Conservation (phyloP, 2,329 filamentous ascomycete genomes). For the Trichoderma breve region DNA sequence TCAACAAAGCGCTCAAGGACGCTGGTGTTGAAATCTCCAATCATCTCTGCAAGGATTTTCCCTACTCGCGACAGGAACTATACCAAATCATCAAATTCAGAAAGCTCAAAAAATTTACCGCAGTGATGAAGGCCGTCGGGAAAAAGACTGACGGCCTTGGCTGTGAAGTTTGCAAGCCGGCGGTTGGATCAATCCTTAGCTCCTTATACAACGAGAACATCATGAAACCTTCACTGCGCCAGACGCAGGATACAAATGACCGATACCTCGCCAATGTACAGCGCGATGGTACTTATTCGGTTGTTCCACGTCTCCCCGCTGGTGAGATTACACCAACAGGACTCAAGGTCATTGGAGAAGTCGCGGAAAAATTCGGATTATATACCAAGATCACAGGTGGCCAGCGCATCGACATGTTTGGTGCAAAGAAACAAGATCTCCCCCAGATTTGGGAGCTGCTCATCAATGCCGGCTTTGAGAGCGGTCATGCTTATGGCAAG, state of each 20-base stretch:
- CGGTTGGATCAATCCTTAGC: conserved; percentile 75
- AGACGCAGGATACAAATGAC: conserved; percentile 89
- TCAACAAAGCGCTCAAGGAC: conserved; percentile 81
- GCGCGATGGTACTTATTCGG: conserved; percentile 85
- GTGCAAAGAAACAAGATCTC: conserved; percentile 83
- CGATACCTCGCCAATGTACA: conserved; percentile 86
- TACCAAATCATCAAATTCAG: conserved; percentile 87
- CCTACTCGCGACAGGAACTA: conserved; percentile 80
- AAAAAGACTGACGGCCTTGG: conserved; percentile 70
- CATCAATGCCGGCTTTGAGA: conserved; percentile 83
- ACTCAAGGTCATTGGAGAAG: conserved; percentile 76
- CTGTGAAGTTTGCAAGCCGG: conserved; percentile 84
- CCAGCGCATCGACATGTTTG: conserved; percentile 91
- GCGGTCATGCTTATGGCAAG: conserved; percentile 88
- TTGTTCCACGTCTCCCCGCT: conserved; percentile 77
- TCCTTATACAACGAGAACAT: conserved; percentile 83
- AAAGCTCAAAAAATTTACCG: conserved; percentile 65
- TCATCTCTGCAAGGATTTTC: conserved; percentile 80
- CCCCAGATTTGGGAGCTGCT: conserved; percentile 78
- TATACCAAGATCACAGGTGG: conserved; percentile 93
- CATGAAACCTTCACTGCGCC: conserved; percentile 67
- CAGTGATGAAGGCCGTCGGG: conserved; percentile 77
- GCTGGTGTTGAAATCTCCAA: conserved; percentile 89
- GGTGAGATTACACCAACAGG: conserved; percentile 88
- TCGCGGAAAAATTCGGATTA: conserved; percentile 78